A percentile compares a stretch with the other conserved stretches of the same genome.
Evolutionary conservation across 2,329 filamentous ascomycete genomes (phyloP).

Genomic region (Neophaeococcomyces aloes): DNA sequence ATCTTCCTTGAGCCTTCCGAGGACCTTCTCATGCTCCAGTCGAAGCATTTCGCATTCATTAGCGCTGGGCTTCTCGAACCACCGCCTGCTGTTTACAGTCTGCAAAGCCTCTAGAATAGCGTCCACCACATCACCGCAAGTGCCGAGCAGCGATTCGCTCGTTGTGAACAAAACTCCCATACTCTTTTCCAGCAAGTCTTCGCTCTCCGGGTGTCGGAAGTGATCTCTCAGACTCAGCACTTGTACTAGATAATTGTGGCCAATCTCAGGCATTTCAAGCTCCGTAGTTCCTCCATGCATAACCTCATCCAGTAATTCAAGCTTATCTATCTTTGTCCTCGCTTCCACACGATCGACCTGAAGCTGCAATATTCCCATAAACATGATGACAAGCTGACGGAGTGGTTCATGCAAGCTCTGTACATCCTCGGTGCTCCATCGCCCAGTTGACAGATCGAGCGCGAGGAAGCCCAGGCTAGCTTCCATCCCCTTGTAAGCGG

Average conservation of each 20-base stretch:
- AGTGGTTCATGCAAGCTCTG: constrained; percentile 28
- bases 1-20: constrained; percentile 23
- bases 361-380: constrained; percentile 34
- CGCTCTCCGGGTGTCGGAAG: constrained; percentile 30
- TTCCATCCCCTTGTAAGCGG: constrained; percentile 29
- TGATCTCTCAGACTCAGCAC: constrained; percentile 29
- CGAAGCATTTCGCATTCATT: constrained; percentile 5
- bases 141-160: constrained; percentile 21
- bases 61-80: constrained; percentile 23
- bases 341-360: constrained; percentile 28
- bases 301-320: not conserved
- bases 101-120: constrained; percentile 23
- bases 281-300: constrained; percentile 16
- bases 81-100: constrained; percentile 24
- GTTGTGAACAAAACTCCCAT: constrained; percentile 26
- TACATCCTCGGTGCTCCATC: constrained; percentile 39
- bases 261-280: constrained; percentile 12
- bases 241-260: constrained; percentile 27
- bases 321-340: not conserved
- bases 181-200: constrained; percentile 26
- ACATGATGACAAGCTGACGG: constrained; percentile 28
- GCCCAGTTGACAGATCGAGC: constrained; percentile 37
- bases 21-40: constrained; percentile 16
- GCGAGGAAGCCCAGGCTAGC: constrained; percentile 36
- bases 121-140: constrained; percentile 22